A percentile compares a stretch with the other conserved stretches of the same genome.
These are phyloP conservation scores for Tricladium varicosporioides DNA, from an alignment of 2,329 filamentous ascomycete genomes.

Conservation along the genomic window DNA sequence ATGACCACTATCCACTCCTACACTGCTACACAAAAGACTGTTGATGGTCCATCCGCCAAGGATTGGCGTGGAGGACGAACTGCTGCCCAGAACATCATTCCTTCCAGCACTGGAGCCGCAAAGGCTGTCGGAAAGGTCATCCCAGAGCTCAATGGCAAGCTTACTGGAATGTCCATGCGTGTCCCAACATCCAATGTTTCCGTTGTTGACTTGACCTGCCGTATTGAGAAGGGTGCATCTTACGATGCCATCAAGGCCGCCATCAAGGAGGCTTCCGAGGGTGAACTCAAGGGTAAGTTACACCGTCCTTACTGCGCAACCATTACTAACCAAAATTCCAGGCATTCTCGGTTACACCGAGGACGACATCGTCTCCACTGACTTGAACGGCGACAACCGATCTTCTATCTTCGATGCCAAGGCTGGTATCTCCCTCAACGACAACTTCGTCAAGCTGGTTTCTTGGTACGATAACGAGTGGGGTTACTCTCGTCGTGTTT, in stretches of 20 bases:
- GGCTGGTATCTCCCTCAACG: constrained; percentile 97
- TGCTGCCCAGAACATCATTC: constrained; percentile 99
- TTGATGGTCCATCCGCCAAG: constrained; percentile 96
- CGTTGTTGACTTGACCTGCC: constrained; percentile 94
- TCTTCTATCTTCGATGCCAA: constrained; percentile 99
- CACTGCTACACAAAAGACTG: constrained; percentile 99
- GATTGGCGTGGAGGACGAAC: constrained; percentile 99
- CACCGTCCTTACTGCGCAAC: neutral
- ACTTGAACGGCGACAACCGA: constrained; percentile 87
- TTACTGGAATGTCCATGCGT: constrained; percentile 99
- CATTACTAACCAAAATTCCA: constrained; percentile 35
- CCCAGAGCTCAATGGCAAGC: constrained; percentile 96
- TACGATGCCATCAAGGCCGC: constrained; percentile 92
- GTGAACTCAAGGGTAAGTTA: constrained; percentile 76
- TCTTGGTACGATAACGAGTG: constrained; percentile 99
- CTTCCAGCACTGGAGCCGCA: constrained; percentile 96
- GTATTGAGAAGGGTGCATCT: constrained; percentile 82
- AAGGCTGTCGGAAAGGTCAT: constrained; percentile 99
- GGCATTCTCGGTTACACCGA: constrained; percentile 93
- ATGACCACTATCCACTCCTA: constrained; percentile 99
- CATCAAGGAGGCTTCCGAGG: constrained; percentile 84
- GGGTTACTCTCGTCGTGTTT: constrained; percentile 96
- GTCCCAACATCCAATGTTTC: constrained; percentile 98
- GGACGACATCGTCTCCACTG: constrained; percentile 92
- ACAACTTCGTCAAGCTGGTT: constrained; percentile 95